Evolutionary conservation across 2,329 filamentous ascomycete genomes (phyloP), one percentile per base, ranked within the genome.

Genomic region (Nothophaeocryptopus gaeumannii): DNA sequence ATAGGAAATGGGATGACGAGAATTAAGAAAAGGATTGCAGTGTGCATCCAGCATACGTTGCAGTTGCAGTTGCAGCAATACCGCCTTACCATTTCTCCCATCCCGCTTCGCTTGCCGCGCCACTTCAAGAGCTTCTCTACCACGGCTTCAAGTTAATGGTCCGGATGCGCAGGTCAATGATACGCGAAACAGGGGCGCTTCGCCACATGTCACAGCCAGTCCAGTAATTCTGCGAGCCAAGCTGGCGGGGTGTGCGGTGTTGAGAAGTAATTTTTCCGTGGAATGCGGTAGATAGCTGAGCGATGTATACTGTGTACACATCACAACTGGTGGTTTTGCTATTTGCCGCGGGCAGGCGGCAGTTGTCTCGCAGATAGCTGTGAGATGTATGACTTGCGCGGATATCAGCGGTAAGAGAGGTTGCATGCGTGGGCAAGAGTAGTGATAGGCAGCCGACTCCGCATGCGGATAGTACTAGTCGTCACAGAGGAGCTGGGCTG

Each of bases 131-230:
- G 38, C 16, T 26, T 26, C 20, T 26, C 20, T 26, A 26, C 20
- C 20, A 26, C 20, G 26, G 15, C 31, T n/a, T 29, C 32, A 11
- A 38, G 9, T 46, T 38, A 26, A 20, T 41, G 42, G 35, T 43
- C 29, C 41, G 44, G 39, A 41, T 35, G 39, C 42, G 38, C 48
- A 46, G 38, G 42, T 46, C 43, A 41, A 32, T 36, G 37, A 43
- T 35, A 31, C 34, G 40, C 42, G 42, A 45, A 45, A 48, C 38
- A 41, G 45, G 47, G 29, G 34, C 20, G 29, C n/a, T 38, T 47
- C 13, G 47, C 47, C 47, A 50, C 43, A 43, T 54, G 47, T 50
- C 33, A 50, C 45, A 48, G 50, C 33, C 20, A 26, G 20, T 26
- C 20, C 20, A 26, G 20, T 4, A 31, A 52, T 39, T 47, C 35